Evolutionary conservation across 805 yeast species (phyloP).

Genomic region (Yarrowia alimentaria): DNA sequence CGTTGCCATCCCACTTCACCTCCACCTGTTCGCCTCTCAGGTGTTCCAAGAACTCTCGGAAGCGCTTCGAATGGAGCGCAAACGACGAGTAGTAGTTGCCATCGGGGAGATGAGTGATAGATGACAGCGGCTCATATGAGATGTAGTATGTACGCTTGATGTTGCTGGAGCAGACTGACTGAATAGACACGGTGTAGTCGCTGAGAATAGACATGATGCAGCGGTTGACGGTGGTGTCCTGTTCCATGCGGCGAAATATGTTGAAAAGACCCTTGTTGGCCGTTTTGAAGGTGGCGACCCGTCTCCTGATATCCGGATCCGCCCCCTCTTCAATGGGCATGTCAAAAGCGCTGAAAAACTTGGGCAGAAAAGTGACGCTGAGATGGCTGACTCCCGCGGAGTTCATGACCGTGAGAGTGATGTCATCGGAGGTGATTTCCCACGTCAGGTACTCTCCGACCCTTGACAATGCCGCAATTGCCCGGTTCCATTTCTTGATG

Average conservation of each 20-base stretch:
- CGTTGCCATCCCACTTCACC: conserved; percentile 10
- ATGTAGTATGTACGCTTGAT: conserved; percentile 12
- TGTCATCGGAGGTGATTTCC: conserved; percentile 2
- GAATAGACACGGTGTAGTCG: conserved; percentile 8
- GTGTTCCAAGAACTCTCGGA: conserved; percentile 13
- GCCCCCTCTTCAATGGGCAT: too few species aligned
- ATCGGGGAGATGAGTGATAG: conserved; percentile 4
- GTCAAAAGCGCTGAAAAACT: neutral
- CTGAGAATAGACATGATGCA: conserved; percentile 2
- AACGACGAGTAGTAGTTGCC: neutral
- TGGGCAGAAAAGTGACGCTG: conserved; percentile 2
- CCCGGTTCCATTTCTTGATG: conserved; percentile 19
- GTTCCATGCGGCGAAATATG: conserved; percentile 17
- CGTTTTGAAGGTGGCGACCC: neutral
- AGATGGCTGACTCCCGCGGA: conserved; percentile 8
- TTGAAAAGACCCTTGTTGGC: conserved; percentile 22
- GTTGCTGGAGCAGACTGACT: conserved; percentile 2
- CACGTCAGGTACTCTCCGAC: conserved; percentile 20
- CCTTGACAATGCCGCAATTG: conserved; percentile 5
- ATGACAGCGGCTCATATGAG: neutral
- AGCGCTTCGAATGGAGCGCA: conserved; percentile 3
- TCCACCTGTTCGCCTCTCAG: conserved; percentile 18
- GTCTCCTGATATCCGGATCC: too few species aligned
- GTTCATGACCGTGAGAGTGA: conserved; percentile 11
- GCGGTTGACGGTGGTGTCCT: neutral